A percentile compares a stretch with the other conserved stretches of the same genome.
Evolutionary conservation across 2,329 filamentous ascomycete genomes (phyloP).

Genomic region (Xylaria sp.): DNA sequence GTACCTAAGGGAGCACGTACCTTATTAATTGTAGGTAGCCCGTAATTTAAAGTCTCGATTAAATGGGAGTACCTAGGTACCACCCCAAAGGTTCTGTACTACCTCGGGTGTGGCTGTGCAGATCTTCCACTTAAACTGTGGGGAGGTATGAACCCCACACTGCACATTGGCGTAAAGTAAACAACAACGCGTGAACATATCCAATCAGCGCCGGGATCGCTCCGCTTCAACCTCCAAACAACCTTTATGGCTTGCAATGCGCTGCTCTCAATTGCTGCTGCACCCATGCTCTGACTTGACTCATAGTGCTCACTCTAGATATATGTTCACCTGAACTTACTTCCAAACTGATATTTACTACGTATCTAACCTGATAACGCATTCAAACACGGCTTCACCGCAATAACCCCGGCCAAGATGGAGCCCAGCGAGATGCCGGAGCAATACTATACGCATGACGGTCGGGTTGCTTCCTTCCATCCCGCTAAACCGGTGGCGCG

Average conservation of each 20-base stretch:
- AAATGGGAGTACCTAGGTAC: no score
- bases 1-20: no score
- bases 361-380: conserved; percentile 1
- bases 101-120: conserved; percentile 16
- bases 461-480: conserved; percentile 84
- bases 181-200: conserved; percentile 44
- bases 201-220: conserved; percentile 39
- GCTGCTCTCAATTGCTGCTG: background rate
- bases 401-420: conserved; percentile 36
- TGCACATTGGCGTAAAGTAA: conserved; percentile 40
- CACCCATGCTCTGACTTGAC: background rate
- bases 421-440: conserved; percentile 54
- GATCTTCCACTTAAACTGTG: background rate
- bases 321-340: background rate
- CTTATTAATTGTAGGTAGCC: no score
- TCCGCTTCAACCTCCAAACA: conserved; percentile 14
- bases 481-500: conserved; percentile 70
- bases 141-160: conserved; percentile 6
- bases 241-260: conserved; percentile 1
- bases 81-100: no score
- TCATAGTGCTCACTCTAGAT: background rate
- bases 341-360: background rate
- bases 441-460: conserved; percentile 72
- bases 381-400: conserved; percentile 8
- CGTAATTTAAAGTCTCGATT: no score